Base-by-base conservation (phyloP, 441 rosid genomes). In the Biscutella laevigata region DNA sequence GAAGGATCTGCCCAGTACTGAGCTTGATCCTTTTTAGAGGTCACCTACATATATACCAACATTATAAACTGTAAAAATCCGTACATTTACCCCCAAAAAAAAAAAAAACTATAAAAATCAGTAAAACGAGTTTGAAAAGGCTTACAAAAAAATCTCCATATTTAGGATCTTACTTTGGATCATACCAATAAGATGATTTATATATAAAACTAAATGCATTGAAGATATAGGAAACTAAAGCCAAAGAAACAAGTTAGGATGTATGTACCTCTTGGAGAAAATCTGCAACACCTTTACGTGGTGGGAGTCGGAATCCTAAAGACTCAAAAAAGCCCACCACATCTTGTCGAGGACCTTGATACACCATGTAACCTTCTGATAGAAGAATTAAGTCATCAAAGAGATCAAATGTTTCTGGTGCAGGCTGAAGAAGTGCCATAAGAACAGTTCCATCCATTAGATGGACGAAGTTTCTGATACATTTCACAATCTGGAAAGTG, bases 381-480 rank as follows among this genome's bases (percentile, higher is more conserved):
- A 91, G 62, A 9, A 91, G 77, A 45, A 91, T 50, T 25, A 91
- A 50, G 67, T 91, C 95, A 64, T 85, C 96, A 70, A 91, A 85
- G 35, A 91, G 69, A 40, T 87, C 90, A 79, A 78, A 91, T 21
- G 96, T 87, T 81, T 87, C 96, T 2, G 96, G 98, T 17, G 95
- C 88, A 40, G 98, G 96, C 65, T 91, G 98, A 62, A 91, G 90
- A 69, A 91, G 88, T 61, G 91, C 84, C 88, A 91, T 87, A 13
- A 91, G 77, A 28, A 84, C 83, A 15, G 98, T 91, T 68, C 76
- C 95, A 19, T 87, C 91, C 95, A 85, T 87, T 10, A 70, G 74
- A 69, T 84, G 98, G 34, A 91, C 96, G 38, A 87, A 83, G 61
- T 91, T 81, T 63, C 77, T 35, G 6, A 78, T 47, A 53, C 98